phyloP scores from a whole-genome alignment of 148 eudicot species.

The Amaranthus palmeri region DNA sequence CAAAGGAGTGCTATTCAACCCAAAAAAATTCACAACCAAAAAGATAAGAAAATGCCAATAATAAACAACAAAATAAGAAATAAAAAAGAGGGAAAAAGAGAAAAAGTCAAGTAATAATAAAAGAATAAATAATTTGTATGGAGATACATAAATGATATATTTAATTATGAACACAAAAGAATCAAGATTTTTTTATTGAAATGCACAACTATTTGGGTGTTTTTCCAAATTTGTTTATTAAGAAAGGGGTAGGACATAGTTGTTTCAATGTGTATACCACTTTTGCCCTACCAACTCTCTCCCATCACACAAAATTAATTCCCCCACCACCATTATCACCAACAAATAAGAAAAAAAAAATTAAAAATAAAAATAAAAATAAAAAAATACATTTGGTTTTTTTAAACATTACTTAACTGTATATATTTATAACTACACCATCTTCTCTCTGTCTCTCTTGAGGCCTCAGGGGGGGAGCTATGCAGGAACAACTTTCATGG shows the following conservation, averaged over 20 bases:
- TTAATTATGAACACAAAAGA: constrained; percentile 29
- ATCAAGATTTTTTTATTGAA: constrained; percentile 27
- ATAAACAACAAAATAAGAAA: neutral
- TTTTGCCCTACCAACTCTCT: constrained; percentile 26
- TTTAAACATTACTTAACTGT: constrained; percentile 24
- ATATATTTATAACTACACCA: constrained; percentile 26
- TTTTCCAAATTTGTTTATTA: constrained; percentile 25
- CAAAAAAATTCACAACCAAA: neutral
- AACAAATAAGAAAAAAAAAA: constrained; percentile 17
- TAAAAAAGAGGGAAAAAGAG: too few relatives aligned
- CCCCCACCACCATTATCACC: constrained; percentile 33
- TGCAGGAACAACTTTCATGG: constrained; percentile 18
- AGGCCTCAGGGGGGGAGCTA: constrained; percentile 19
- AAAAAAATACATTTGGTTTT: constrained; percentile 8
- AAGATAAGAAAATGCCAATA: too few relatives aligned
- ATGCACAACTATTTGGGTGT: constrained; percentile 32
- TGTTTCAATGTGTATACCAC: constrained; percentile 13
- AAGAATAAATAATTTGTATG: neutral
- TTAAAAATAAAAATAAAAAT: neutral
- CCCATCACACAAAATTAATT: constrained; percentile 43
- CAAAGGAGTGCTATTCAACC: constrained; percentile 10
- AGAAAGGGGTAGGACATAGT: constrained; percentile 22
- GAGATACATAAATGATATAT: neutral
- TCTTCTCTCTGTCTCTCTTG: constrained; percentile 7
- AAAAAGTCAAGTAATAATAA: too few relatives aligned